These are phyloP conservation scores for Xylariaceae sp. DNA, from an alignment of 2,329 filamentous ascomycete genomes.

Conservation along the genomic window DNA sequence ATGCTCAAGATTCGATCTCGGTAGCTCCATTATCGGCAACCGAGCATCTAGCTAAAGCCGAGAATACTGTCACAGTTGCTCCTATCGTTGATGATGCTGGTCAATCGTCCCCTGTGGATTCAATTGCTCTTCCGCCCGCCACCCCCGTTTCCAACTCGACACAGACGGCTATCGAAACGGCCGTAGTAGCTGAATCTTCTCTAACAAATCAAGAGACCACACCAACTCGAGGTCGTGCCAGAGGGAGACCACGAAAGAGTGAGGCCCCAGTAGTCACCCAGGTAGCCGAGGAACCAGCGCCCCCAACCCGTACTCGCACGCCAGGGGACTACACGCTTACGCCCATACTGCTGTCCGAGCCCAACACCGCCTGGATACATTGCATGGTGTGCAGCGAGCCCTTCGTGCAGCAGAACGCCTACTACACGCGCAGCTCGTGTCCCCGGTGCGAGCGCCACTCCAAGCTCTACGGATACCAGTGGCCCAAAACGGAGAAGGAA, in stretches of 20 bases:
- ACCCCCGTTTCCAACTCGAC: slow-evolving; percentile 5
- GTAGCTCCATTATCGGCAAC: slow-evolving; percentile 24
- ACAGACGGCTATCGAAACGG: background rate
- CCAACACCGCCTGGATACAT: slow-evolving; percentile 80
- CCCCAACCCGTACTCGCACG: slow-evolving; percentile 45
- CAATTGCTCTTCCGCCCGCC: slow-evolving; percentile 12
- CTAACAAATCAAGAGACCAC: slow-evolving; percentile 7
- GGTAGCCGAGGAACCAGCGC: slow-evolving; percentile 29
- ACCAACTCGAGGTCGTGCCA: slow-evolving; percentile 24
- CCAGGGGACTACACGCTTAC: slow-evolving; percentile 86
- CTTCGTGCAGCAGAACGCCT: slow-evolving; percentile 89
- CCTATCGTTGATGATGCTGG: slow-evolving; percentile 6
- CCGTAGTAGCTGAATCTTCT: background rate
- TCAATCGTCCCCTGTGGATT: slow-evolving; percentile 8
- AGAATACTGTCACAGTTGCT: background rate
- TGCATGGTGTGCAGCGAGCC: slow-evolving; percentile 81
- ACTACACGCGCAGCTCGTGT: slow-evolving; percentile 82
- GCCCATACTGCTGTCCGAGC: slow-evolving; percentile 71
- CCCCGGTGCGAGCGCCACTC: slow-evolving; percentile 93
- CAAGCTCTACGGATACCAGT: slow-evolving; percentile 91
- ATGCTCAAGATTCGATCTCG: slow-evolving; percentile 19
- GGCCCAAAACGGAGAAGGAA: slow-evolving; percentile 90
- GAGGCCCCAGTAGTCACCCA: slow-evolving; percentile 34
- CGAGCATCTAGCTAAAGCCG: slow-evolving; percentile 3
- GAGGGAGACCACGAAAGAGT: slow-evolving; percentile 36